Base-by-base conservation (phyloP, 306 rosid species). In the Senna tora region DNA sequence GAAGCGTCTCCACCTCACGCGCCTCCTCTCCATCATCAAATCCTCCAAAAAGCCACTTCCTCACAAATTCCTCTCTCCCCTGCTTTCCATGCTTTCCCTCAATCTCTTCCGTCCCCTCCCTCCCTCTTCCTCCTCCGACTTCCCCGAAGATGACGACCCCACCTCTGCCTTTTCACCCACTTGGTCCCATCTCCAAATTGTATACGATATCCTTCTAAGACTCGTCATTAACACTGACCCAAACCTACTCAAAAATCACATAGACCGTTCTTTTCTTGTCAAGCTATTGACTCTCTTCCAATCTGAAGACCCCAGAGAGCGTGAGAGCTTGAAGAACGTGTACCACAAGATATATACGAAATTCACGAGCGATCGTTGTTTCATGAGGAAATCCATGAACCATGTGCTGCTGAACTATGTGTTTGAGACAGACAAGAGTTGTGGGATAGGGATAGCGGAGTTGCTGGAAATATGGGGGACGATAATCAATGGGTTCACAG, bases 391-490 rank as follows among this genome's bases (percentile, higher is more conserved):
- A 76, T 73, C 89, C 2, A 93, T 89, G 97, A 89, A 69, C 2
- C 83, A 83, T 62, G 96, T 82, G 76, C 68, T 89, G 20, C 55
- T 91, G 85, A 81, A 86, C 74, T 85, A 86, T 62, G 83, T 84
- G 49, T 87, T 86, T 32, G 97, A 87, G 76, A 76, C 81, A 19
- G 90, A 88, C 46, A 84, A 80, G 77, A 87, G 82, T 65, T 69
- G 84, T 50, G 98, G 94, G 10, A 79, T 93, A 20, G 98, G 94
- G 10, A 79, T 93, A 20, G 93, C 76, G 0, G 98, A 93, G 50
- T 75, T 93, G 89, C 96, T 93, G 56, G 96, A 93, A 94, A 83
- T 93, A 84, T 84, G 96, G 92, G 98, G 94, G 65, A 87, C 88
- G 62, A 87, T 93, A 47, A 87, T 89, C 36, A 91, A 89, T 65